Base-by-base conservation (phyloP, 257 asterid species). In the Hygrophila difformis region DNA sequence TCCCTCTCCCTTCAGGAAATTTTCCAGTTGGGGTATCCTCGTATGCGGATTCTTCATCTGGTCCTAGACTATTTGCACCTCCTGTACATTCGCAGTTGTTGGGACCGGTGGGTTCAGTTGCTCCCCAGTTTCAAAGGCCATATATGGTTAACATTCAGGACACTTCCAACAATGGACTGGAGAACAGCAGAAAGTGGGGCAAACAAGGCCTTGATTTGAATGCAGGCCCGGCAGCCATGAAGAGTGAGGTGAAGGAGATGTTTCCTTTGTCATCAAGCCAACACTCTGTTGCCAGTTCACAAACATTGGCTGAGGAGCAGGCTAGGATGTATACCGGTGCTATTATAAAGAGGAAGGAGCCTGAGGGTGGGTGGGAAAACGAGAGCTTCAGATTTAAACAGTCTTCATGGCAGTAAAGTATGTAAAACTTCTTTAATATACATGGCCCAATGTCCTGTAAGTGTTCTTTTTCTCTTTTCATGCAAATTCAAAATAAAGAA, bases 151-250 rank as follows among this genome's bases (percentile, higher is more conserved):
- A 67, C 52, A 68, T 75, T 53, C 71, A 79, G 1, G 93, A 75
- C 18, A 53, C 57, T 59, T 38, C 54, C 64, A 65, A 42, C 53
- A 69, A 56, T 34, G 71, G 79, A 18, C 12, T 60, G 64, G 93
- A 79, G 42, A 72, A 56, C 59, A 70, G 48, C 65, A 64, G 94
- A 53, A 78, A 65, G 49, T 80, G 96, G 96, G 74, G 66, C 31
- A 65, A 75, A 72, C 82, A 57, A 39, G 89, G 89, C 35, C 66
- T 82, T 59, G 94, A 82, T 53, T 80, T 82, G 38, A 82, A 78
- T 69, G 63, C 86, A 0, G 94, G 94, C 47, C 83, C 86, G 35
- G 84, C 77, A 47, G 51, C 48, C 10, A 26, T 72, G 34, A 88
- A 78, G 18, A 58, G 67, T 42, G 89, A 75, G n/a, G n/a, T n/a